Evolutionary conservation across 2,329 filamentous ascomycete genomes (phyloP).

Genomic region (Talaromyces sp.): DNA sequence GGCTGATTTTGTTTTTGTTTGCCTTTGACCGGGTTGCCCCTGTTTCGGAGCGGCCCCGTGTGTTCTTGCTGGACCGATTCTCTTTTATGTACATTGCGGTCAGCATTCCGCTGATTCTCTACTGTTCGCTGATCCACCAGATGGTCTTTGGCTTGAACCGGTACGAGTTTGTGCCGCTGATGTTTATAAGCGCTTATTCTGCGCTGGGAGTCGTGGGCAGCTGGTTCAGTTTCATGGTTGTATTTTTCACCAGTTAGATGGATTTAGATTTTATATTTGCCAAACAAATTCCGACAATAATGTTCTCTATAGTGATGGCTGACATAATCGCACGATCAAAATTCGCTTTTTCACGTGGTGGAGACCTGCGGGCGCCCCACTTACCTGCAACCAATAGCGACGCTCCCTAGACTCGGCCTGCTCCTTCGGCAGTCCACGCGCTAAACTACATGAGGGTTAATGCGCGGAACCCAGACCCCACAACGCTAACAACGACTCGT

Average conservation of each 20-base stretch:
- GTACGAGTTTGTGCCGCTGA: slow-evolving; percentile 87
- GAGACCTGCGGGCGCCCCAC: neutral
- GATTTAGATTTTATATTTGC: neutral
- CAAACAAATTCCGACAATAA: neutral
- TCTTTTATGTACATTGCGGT: slow-evolving; percentile 83
- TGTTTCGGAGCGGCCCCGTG: slow-evolving; percentile 69
- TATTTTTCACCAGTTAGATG: slow-evolving; percentile 64
- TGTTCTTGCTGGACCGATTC: slow-evolving; percentile 89
- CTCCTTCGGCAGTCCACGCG: neutral
- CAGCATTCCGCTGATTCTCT: slow-evolving; percentile 81
- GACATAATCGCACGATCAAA: neutral
- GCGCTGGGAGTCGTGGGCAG: slow-evolving; percentile 93
- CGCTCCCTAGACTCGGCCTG: neutral
- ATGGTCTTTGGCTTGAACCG: slow-evolving; percentile 68
- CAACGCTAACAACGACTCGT: neutral
- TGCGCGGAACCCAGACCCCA: neutral
- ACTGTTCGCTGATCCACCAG: slow-evolving; percentile 79
- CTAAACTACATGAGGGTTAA: neutral
- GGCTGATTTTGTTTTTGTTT: slow-evolving; percentile 80
- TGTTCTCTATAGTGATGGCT: neutral
- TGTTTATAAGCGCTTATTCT: slow-evolving; percentile 95
- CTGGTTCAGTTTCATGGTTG: slow-evolving; percentile 90
- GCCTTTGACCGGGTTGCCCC: slow-evolving; percentile 84
- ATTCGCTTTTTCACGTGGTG: neutral
- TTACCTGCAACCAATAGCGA: neutral